These are phyloP conservation scores for Parasitella parasitica DNA, from an alignment of 371 early-diverging fungal genomes.

Conservation along the genomic window DNA sequence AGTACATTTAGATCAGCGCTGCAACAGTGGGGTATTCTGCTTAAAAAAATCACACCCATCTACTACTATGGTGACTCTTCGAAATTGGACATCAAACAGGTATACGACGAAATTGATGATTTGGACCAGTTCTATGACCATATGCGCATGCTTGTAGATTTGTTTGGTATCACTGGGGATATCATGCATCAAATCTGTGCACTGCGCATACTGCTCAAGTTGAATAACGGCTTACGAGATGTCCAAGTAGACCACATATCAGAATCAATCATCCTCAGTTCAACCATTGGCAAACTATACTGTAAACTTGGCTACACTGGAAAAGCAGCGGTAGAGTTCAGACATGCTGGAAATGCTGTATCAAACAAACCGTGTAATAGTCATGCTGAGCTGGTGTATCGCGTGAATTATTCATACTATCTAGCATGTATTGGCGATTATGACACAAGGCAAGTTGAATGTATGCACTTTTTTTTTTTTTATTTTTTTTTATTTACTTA, in stretches of 20 bases:
- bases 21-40: slow-evolving; percentile 56
- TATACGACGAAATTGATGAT: slow-evolving; percentile 32
- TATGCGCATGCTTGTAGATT: slow-evolving; percentile 47
- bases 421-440: slow-evolving; percentile 39
- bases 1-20: slow-evolving; percentile 54
- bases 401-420: slow-evolving; percentile 44
- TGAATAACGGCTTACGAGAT: slow-evolving; percentile 44
- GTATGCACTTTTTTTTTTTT: no score
- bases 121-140: slow-evolving; percentile 43
- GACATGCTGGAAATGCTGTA: slow-evolving; percentile 43
- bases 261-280: slow-evolving; percentile 53
- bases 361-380: slow-evolving; percentile 19
- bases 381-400: slow-evolving; percentile 29
- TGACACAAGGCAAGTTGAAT: slow-evolving; percentile 17
- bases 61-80: slow-evolving; percentile 16
- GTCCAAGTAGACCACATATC: slow-evolving; percentile 23
- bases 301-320: slow-evolving; percentile 66
- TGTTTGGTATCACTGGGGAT: slow-evolving; percentile 49
- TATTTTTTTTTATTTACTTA: no score
- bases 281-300: slow-evolving; percentile 55
- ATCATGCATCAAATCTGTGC: slow-evolving; percentile 42
- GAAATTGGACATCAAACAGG: slow-evolving; percentile 16
- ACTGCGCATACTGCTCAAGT: slow-evolving; percentile 44
- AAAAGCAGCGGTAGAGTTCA: slow-evolving; percentile 59
- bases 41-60: slow-evolving; percentile 32